Evolutionary conservation across 805 yeast species (phyloP), one percentile per base, ranked within the genome.

Genomic region (Starmerella sirachaensis): DNA sequence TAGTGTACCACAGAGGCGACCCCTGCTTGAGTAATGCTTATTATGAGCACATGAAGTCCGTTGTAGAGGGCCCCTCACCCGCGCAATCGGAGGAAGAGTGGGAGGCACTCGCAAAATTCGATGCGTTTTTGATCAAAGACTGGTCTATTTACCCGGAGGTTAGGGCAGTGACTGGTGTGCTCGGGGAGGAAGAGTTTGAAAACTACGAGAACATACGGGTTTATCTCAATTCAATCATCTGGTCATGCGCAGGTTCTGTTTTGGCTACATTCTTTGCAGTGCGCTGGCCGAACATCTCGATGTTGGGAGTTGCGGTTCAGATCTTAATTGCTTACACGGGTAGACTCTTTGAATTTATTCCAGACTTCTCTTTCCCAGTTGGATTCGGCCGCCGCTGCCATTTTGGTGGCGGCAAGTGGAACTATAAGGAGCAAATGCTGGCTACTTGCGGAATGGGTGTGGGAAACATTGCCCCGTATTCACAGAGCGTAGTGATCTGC

Each of bases 311-410:
- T 29, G 77, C 73, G 36, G 63, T 76, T 20, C 76, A 77, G 47
- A 62, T 78, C 40, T 57, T 78, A 45, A 66, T 78, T 5, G 73
- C 65, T 55, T 81, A 82, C 2, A 45, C 70, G 24, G 86, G 85
- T 37, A 55, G 57, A 36, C 43, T 63, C 1, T 57, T 64, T 56
- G 65, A 21, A 40, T 48, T 17, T 49, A 50, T 31, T 23, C 42
- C 45, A 5, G 32, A 29, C 16, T 28, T 32, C 30, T 38, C 41
- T 7, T 23, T 27, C 29, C 45, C 35, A n/a, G 14, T 29, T 27
- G 41, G 45, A 5, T 29, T 29, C 16, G 36, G 36, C 2, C 3
- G 18, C 4, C 41, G 37, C 6, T 16, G 16, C 14, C 25, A 18
- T 3, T n/a, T 74, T 37, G 75, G 74, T 50, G 77, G 78, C 2